These are phyloP conservation scores for Trichoderma koningii DNA, from an alignment of 2,329 filamentous ascomycete species.

Conservation along the genomic window DNA sequence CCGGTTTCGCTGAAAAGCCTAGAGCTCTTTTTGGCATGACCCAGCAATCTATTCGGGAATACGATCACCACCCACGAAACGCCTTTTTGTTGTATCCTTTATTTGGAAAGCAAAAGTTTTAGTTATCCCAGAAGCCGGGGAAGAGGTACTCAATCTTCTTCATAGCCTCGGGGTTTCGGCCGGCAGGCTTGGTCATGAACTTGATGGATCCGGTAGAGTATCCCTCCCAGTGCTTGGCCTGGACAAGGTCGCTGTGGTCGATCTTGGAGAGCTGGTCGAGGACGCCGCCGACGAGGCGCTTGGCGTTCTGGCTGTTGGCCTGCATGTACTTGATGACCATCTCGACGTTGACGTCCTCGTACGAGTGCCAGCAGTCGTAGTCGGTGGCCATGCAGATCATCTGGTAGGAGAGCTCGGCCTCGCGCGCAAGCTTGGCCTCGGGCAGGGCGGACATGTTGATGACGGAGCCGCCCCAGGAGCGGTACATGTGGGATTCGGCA, in stretches of 20 bases:
- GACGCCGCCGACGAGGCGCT: conserved; percentile 80
- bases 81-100: not conserved
- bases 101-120: not conserved
- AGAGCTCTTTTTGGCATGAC: not conserved
- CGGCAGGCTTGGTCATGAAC: conserved; percentile 78
- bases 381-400: conserved; percentile 99
- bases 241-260: conserved; percentile 73
- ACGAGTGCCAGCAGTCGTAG: conserved; percentile 96
- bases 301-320: conserved; percentile 86
- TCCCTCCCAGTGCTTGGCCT: conserved; percentile 79
- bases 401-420: conserved; percentile 95
- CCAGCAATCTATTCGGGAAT: not conserved
- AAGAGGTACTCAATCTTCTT: conserved; percentile 86
- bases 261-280: conserved; percentile 80
- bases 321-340: conserved; percentile 98
- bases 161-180: conserved; percentile 71
- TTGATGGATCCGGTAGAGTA: conserved; percentile 74
- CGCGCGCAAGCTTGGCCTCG: conserved; percentile 92
- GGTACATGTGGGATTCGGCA: conserved; percentile 94
- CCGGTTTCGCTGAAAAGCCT: not conserved
- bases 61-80: not conserved
- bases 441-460: conserved; percentile 99
- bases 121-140: conserved; percentile 69
- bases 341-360: conserved; percentile 84
- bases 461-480: conserved; percentile 86